Percentiles rank a stretch among this genome's conserved stretches.
phyloP scores from a whole-genome alignment of 225 moss, liverwort and hornwort genomes.

The Climacium dendroides region DNA sequence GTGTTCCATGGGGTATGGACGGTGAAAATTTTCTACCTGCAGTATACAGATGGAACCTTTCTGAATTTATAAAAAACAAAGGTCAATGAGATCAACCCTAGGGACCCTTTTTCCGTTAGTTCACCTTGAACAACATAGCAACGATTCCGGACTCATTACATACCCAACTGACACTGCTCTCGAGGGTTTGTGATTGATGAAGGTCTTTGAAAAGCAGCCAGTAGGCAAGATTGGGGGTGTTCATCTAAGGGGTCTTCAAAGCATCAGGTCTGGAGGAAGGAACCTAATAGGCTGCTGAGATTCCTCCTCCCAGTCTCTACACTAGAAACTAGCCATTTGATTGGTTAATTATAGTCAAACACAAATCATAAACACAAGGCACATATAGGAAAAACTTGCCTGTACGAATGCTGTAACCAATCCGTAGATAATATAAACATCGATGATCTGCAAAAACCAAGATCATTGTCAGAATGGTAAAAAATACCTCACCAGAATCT shows the following conservation, averaged over 20 bases:
- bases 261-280: neutral
- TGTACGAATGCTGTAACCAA: conserved; percentile 67
- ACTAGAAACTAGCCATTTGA: neutral
- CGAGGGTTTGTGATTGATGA: neutral
- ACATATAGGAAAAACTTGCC: conserved; percentile 14
- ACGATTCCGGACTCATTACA: neutral
- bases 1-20: neutral
- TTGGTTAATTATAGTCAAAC: neutral
- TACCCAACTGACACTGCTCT: neutral
- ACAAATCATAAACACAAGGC: neutral
- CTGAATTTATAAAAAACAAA: neutral
- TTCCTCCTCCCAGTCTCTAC: neutral
- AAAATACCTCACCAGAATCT: neutral
- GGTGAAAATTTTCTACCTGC: neutral
- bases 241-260: neutral
- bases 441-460: conserved; percentile 58
- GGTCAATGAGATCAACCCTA: neutral
- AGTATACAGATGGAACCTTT: neutral
- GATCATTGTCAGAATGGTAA: neutral
- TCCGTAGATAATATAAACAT: conserved; percentile 70
- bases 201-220: neutral
- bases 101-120: neutral
- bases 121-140: neutral
- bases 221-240: neutral
- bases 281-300: neutral